Conservation (phyloP, 108 stramenopile genomes). For the Conticribra guillardii region DNA sequence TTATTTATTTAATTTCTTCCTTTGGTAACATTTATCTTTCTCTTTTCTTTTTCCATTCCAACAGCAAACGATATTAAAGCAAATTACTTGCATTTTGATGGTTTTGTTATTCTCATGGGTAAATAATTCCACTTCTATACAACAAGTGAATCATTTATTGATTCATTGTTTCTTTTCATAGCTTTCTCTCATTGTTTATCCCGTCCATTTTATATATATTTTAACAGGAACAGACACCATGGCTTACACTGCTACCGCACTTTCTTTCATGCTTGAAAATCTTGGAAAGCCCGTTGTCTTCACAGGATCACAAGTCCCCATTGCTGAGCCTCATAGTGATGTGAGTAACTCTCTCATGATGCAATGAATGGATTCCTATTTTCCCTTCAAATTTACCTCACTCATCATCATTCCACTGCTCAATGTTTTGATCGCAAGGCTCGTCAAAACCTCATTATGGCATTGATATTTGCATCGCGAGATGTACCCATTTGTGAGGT, state of each 20-base stretch:
- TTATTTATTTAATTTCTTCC: neutral
- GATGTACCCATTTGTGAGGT: conserved; percentile 87
- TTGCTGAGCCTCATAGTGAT: conserved; percentile 93
- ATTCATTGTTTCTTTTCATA: neutral
- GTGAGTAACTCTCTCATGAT: conserved; percentile 24
- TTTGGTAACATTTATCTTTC: neutral
- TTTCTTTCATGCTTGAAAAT: conserved; percentile 98
- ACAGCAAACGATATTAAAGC: conserved; percentile 46
- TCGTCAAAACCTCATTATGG: conserved; percentile 94
- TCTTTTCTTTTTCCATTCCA: neutral
- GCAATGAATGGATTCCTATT: neutral
- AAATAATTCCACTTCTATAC: too few relatives aligned
- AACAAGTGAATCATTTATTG: conserved; percentile 1
- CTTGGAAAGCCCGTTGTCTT: conserved; percentile 96
- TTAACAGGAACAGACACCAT: conserved; percentile 98
- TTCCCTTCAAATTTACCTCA: neutral
- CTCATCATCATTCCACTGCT: too few relatives aligned
- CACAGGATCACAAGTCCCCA: conserved; percentile 93
- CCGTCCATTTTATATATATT: neutral
- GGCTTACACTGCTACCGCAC: conserved; percentile 93
- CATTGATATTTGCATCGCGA: conserved; percentile 89
- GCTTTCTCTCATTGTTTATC: neutral
- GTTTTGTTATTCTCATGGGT: conserved; percentile 86
- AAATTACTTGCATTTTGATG: conserved; percentile 91
- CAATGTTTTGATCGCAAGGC: too few relatives aligned